Evolutionary conservation across 2,329 filamentous ascomycete species (phyloP).

Genomic region (Microascus cirrosus): DNA sequence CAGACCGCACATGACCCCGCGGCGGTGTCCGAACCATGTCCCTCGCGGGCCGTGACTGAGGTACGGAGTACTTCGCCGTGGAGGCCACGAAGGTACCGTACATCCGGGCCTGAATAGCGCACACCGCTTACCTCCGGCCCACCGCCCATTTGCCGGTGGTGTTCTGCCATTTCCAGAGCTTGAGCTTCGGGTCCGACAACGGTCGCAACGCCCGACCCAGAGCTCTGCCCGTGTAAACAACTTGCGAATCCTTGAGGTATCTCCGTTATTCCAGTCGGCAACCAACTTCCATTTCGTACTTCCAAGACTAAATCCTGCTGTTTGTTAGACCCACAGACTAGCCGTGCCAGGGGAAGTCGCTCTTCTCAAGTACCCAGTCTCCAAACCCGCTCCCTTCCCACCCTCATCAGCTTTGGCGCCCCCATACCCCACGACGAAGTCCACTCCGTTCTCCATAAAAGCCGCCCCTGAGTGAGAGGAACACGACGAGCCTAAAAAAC

Average conservation of each 20-base stretch:
- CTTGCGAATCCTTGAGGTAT: too few species aligned
- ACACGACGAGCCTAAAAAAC: neutral
- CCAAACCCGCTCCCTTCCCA: neutral
- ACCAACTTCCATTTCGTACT: too few species aligned
- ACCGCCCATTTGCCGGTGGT: too few species aligned
- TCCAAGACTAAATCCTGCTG: neutral
- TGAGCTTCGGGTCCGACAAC: too few species aligned
- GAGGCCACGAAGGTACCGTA: neutral
- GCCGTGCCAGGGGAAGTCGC: neutral
- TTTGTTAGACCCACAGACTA: neutral
- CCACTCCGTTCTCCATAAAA: neutral
- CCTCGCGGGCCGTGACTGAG: neutral
- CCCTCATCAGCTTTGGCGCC: neutral
- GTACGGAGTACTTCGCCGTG: neutral
- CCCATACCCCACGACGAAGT: neutral
- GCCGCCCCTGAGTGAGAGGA: neutral
- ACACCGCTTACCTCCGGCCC: too few species aligned
- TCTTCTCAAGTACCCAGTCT: neutral
- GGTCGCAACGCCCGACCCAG: too few species aligned
- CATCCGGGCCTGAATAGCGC: neutral
- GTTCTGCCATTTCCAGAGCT: too few species aligned
- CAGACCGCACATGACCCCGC: neutral
- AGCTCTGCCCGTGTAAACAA: too few species aligned
- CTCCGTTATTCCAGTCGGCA: too few species aligned
- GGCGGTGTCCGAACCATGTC: neutral